Conservation (phyloP, 805 yeast species). For the Spathaspora girioi region DNA sequence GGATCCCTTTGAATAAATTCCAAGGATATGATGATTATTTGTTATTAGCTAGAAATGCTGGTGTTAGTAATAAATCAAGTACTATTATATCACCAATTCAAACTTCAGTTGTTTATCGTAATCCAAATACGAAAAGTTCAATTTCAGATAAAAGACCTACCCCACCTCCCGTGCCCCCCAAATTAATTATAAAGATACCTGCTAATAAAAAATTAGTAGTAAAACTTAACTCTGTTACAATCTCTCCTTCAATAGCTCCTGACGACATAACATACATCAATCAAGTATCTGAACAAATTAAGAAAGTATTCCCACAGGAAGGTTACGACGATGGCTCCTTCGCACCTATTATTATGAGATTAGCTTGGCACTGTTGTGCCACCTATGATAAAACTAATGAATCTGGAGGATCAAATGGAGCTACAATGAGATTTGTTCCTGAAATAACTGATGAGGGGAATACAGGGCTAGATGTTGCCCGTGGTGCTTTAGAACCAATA, state of each 20-base stretch:
- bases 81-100: too few species aligned
- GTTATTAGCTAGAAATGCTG: background rate
- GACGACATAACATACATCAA: conserved; percentile 9
- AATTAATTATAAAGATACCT: background rate
- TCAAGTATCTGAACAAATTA: conserved; percentile 23
- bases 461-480: conserved; percentile 50
- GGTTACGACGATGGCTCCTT: conserved; percentile 64
- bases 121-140: too few species aligned
- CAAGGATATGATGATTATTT: conserved; percentile 18
- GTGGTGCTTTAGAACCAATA: conserved; percentile 54
- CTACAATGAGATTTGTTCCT: conserved; percentile 39
- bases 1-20: conserved; percentile 9
- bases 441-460: conserved; percentile 53
- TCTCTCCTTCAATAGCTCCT: conserved; percentile 9
- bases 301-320: conserved; percentile 24
- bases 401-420: conserved; percentile 68
- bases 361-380: conserved; percentile 89
- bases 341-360: conserved; percentile 75
- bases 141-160: background rate
- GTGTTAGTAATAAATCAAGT: background rate
- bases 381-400: conserved; percentile 58
- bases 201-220: background rate
- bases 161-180: background rate
- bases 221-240: background rate
- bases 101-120: too few species aligned